Base-by-base conservation (phyloP, 1,284 basidiomycete species). In the Blastosporella zonata region DNA sequence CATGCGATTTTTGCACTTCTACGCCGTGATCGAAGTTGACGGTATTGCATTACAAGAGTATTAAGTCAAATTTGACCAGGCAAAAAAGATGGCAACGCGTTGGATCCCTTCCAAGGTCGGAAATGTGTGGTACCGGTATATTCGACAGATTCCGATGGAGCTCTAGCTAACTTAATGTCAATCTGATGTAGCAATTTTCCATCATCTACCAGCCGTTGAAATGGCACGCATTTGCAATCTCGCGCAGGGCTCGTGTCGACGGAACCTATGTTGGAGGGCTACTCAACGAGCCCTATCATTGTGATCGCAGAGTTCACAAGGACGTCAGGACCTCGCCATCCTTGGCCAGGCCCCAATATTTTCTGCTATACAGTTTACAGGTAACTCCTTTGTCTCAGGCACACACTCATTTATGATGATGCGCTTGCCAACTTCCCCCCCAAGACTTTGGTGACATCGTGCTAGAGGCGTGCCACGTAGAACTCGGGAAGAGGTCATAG, bases 101-200 rank as follows among this genome's bases (percentile, higher is more conserved):
- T 47, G 46, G 38, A 41, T 47, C 34, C 39, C 46, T 48, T 43
- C 40, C 13, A 18, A 42, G 34, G 38, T 6, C 20, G 39, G 34
- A 25, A 47, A 47, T 38, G 46, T 48, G 12, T 13, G 38, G 18
- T 13, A n/a, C n/a, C n/a, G n/a, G n/a, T n/a, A n/a, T n/a, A n/a
- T n/a, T n/a, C n/a, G n/a, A n/a, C 29, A 3, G n/a, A 3, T 15
- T 12, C 29, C 13, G 25, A 4, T 3, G 13, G 13, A 33, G n/a
- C 8, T n/a, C n/a, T n/a, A n/a, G n/a, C n/a, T 10, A 33, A 13
- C 13, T 4, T 12, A 33, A 15, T 10, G 31, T 7, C 31, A 6
- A 33, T 7, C 31, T 33, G 3, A n/a, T 13, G n/a, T 33, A 33
- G 31, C 31, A 6, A 12, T 33, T 33, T n/a, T 6, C 31, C 4